Conservation (phyloP, 2,329 filamentous ascomycete genomes). For the Neonectria ditissima region DNA sequence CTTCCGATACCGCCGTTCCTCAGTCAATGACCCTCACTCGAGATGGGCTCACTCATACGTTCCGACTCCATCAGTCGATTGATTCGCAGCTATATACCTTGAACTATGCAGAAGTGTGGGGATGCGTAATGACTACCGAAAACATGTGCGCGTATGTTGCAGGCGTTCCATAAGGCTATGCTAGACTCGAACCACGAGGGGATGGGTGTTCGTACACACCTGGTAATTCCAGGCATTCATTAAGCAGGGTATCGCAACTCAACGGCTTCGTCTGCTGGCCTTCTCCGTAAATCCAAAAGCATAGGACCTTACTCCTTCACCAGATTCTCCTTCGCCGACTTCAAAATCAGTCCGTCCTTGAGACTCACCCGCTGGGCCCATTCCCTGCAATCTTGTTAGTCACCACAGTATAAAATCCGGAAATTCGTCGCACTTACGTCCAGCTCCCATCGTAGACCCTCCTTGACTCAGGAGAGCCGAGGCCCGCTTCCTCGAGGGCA, state of each 20-base stretch:
- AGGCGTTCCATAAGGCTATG: conserved; percentile 34
- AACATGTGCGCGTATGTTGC: conserved; percentile 32
- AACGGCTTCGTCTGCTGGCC: conserved; percentile 34
- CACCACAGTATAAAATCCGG: conserved; percentile 10
- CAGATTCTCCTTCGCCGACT: conserved; percentile 62
- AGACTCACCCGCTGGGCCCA: conserved; percentile 75
- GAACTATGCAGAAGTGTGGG: conserved; percentile 37
- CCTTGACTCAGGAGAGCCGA: conserved; percentile 73
- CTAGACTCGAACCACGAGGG: conserved; percentile 39
- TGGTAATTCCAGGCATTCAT: conserved; percentile 42
- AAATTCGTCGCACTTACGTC: conserved; percentile 76
- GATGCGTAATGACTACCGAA: conserved; percentile 37
- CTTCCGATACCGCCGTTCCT: conserved; percentile 14
- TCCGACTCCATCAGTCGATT: conserved; percentile 39
- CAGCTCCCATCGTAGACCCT: conserved; percentile 96
- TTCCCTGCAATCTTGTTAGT: conserved; percentile 60
- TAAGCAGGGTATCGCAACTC: conserved; percentile 49
- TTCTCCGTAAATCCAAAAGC: conserved; percentile 30
- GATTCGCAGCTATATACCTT: conserved; percentile 38
- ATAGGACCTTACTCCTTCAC: conserved; percentile 43
- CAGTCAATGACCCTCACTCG: conserved; percentile 2
- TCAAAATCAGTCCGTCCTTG: conserved; percentile 72
- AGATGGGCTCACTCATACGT: background rate
- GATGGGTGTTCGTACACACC: conserved; percentile 46
- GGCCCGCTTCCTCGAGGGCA: conserved; percentile 82